Evolutionary conservation across 768 basidiomycete species (phyloP).

Genomic region (Ephemerocybe angulata): DNA sequence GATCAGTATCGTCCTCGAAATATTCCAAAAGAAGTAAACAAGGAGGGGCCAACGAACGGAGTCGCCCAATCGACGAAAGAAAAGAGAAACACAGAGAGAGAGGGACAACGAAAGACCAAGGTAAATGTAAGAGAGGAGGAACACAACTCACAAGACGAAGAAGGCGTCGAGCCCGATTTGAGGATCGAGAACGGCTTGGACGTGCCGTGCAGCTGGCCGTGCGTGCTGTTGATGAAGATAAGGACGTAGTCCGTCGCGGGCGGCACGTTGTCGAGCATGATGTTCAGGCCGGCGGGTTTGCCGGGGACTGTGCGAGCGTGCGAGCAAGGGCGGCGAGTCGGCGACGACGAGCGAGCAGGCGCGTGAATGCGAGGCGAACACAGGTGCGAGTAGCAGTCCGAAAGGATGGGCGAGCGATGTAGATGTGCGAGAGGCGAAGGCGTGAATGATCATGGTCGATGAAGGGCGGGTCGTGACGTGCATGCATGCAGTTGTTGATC

Average conservation of each 20-base stretch:
- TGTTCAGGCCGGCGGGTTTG: slow-evolving; percentile 44
- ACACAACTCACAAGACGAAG: neutral
- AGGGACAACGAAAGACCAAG: neutral
- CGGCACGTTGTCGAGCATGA: slow-evolving; percentile 62
- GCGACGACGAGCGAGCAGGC: too few relatives aligned
- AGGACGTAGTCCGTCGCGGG: slow-evolving; percentile 75
- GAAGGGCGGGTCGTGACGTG: too few relatives aligned
- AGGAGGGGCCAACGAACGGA: neutral
- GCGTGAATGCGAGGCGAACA: too few relatives aligned
- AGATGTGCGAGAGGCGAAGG: too few relatives aligned
- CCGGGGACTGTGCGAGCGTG: slow-evolving; percentile 27
- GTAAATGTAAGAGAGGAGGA: neutral
- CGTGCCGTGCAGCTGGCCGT: slow-evolving; percentile 57
- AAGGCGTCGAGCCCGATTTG: neutral
- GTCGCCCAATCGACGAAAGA: neutral
- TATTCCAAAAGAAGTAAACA: neutral
- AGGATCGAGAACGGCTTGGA: slow-evolving; percentile 63
- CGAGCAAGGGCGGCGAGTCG: too few relatives aligned
- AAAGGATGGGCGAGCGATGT: too few relatives aligned
- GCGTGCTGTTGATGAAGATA: slow-evolving; percentile 68
- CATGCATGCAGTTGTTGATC: too few relatives aligned
- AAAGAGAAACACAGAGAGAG: too few relatives aligned
- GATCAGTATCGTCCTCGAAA: neutral
- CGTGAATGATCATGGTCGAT: too few relatives aligned
- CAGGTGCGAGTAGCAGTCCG: too few relatives aligned